Conservation (phyloP, 2,329 filamentous ascomycete genomes). For the Trichophyton benhamiae region DNA sequence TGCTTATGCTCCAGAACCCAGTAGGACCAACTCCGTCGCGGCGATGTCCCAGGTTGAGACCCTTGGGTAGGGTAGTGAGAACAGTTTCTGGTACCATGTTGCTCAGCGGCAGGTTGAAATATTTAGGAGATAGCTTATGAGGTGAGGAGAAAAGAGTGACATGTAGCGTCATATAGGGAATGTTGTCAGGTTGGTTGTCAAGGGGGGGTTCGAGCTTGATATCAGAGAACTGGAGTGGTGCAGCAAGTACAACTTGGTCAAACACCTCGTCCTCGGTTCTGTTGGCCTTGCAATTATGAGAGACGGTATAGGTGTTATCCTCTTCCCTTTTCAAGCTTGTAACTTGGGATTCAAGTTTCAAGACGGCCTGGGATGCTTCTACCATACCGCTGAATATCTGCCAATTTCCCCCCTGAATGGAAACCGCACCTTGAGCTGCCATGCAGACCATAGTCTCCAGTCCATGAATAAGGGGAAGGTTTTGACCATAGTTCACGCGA, state of each 20-base stretch:
- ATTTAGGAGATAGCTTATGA: conserved; percentile 54
- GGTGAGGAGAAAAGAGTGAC: conserved; percentile 82
- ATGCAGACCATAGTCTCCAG: conserved; percentile 86
- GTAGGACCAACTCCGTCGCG: conserved; percentile 54
- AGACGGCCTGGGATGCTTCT: conserved; percentile 46
- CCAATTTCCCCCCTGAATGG: conserved; percentile 81
- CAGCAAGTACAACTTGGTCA: conserved; percentile 71
- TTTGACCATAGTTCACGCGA: conserved; percentile 88
- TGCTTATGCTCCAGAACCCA: conserved; percentile 77
- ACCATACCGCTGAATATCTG: conserved; percentile 82
- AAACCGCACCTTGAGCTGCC: conserved; percentile 71
- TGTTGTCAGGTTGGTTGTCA: conserved; percentile 50
- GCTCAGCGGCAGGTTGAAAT: conserved; percentile 52
- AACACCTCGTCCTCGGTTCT: conserved; percentile 36
- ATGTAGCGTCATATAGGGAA: conserved; percentile 78
- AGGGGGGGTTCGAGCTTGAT: conserved; percentile 43
- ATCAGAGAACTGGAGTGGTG: conserved; percentile 67
- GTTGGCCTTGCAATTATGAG: conserved; percentile 20
- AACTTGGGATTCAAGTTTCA: conserved; percentile 58
- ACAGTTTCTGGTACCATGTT: conserved; percentile 56
- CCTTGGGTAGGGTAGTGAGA: conserved; percentile 64
- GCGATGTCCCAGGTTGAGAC: conserved; percentile 29
- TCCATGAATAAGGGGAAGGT: conserved; percentile 73
- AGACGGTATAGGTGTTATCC: conserved; percentile 35
- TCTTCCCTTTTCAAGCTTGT: conserved; percentile 40